Base-by-base conservation (phyloP, 2,329 filamentous ascomycete genomes). In the Microsporum canis region DNA sequence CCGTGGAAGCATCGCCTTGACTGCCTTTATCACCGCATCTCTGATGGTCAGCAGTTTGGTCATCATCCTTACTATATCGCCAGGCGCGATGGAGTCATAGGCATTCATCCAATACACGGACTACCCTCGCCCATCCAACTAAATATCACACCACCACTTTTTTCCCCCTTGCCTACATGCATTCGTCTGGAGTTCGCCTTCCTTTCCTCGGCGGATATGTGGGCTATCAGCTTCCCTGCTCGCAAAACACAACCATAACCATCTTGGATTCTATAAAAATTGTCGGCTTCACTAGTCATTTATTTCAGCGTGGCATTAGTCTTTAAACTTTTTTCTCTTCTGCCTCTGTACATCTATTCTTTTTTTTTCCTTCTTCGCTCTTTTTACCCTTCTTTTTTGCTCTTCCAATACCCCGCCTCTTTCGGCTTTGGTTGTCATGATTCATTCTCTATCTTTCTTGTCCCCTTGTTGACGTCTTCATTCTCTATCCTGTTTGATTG, bases 41-140 rank as follows among this genome's bases (percentile, higher is more conserved):
- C 68, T 87, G 67, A 85, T 86, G 66, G 71, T 85, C 55, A 75
- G 80, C 61, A 82, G 82, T 68, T 70, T 87, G 65, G 79, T 83
- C 10, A 81, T 86, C 2, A 81, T 87, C 47, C 66, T 86, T 64
- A 79, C 77, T 1, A 76, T 85, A 64, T 79, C 80, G 27, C 79
- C 80, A 3, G 68, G 66, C 10, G 63, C 62, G 17, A n/a, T 62
- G 58, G 62, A 65, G 58, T 41, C 12, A 3, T 63, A 53, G 34
- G 17, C 33, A 17, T 36, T 14, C 51, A 36, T 23, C 17, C 17
- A 23, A 23, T 23, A 23, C 17, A 23, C 17, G 17, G 17, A 23
- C 17, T 23, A 23, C 31, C 17, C 51, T 31, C 41, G 12, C 17
- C 14, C 17, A 31, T 51, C 6, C 12, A 34, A 36, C 31, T 14